These are phyloP conservation scores for Tetrahymena elliotti DNA, from an alignment of 73 alveolate genomes.

Conservation along the genomic window DNA sequence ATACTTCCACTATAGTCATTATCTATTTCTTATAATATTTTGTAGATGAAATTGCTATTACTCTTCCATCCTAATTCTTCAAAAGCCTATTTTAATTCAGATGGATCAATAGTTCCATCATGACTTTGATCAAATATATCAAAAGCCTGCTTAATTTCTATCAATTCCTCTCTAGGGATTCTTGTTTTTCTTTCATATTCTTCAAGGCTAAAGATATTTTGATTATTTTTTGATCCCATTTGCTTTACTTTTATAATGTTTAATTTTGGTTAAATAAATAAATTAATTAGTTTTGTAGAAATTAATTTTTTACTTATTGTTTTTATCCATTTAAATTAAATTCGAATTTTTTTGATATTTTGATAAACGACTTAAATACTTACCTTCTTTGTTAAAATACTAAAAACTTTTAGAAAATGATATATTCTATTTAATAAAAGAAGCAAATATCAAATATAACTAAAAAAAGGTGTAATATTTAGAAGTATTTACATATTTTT, in stretches of 20 bases:
- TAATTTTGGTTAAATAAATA: too few species aligned
- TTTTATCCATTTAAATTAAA: too few species aligned
- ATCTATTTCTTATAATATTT: slow-evolving; percentile 86
- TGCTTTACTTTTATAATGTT: not conserved
- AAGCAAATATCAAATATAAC: too few species aligned
- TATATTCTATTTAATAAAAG: too few species aligned
- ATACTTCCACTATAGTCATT: slow-evolving; percentile 87
- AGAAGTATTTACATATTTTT: too few species aligned
- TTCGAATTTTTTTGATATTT: too few species aligned
- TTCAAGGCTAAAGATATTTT: not conserved
- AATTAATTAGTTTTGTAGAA: too few species aligned
- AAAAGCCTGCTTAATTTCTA: slow-evolving; percentile 89
- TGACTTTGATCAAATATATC: slow-evolving; percentile 85
- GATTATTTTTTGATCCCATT: not conserved
- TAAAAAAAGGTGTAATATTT: too few species aligned
- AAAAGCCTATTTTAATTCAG: slow-evolving; percentile 90
- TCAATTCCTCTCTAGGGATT: slow-evolving; percentile 6
- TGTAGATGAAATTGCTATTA: slow-evolving; percentile 82
- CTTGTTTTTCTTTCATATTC: not conserved
- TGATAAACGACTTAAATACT: too few species aligned
- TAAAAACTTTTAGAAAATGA: too few species aligned
- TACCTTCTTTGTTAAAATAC: too few species aligned
- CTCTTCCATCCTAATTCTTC: slow-evolving; percentile 77
- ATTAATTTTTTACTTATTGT: too few species aligned
- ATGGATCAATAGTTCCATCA: slow-evolving; percentile 89